Evolutionary conservation across 2,329 filamentous ascomycete species (phyloP).

Genomic region (Talaromyces amestolkiae): DNA sequence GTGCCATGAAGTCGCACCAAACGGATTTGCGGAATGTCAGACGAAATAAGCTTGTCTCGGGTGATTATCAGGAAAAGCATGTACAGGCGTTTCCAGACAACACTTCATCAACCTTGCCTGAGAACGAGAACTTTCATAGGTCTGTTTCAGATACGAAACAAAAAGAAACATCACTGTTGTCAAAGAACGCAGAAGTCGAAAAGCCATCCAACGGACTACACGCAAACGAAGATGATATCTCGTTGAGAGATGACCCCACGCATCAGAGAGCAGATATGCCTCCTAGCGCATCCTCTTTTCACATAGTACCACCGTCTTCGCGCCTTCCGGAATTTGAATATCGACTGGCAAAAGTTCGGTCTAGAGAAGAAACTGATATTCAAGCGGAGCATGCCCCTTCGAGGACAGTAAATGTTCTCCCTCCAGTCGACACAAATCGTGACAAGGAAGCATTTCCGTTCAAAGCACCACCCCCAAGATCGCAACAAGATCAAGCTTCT

Average conservation of each 20-base stretch:
- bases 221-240: neutral
- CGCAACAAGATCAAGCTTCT: constrained; percentile 5
- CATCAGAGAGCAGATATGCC: constrained; percentile 8
- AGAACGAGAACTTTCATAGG: neutral
- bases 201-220: neutral
- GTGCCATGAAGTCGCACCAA: constrained; percentile 5
- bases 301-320: constrained; percentile 36
- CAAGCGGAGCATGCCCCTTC: constrained; percentile 15
- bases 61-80: constrained; percentile 1
- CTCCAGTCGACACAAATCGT: neutral
- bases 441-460: neutral
- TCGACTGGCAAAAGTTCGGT: constrained; percentile 25
- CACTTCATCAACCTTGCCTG: neutral
- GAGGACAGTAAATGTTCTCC: constrained; percentile 15
- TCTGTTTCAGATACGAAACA: neutral
- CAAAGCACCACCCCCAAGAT: neutral
- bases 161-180: neutral
- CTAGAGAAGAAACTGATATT: neutral
- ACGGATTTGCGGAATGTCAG: constrained; percentile 14
- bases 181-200: neutral
- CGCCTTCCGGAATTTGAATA: constrained; percentile 42
- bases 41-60: constrained; percentile 9
- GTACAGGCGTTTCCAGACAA: neutral
- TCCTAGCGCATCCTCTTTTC: constrained; percentile 26
- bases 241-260: neutral